These are phyloP conservation scores for Yamadazyma nakazawae DNA, from an alignment of 805 yeast species.

Conservation along the genomic window DNA sequence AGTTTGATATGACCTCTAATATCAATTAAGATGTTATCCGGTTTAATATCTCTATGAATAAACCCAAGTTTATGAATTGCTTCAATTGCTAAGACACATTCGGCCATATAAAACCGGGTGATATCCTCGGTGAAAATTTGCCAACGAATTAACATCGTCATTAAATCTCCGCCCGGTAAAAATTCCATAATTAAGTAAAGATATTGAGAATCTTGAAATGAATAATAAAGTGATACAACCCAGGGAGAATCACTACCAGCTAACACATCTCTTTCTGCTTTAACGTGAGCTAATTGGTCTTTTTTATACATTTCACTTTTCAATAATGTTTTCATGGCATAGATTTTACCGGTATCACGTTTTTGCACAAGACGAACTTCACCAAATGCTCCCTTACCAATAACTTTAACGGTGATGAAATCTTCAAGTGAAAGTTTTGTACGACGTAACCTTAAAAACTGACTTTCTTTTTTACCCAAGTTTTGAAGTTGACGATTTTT, in stretches of 20 bases:
- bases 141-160: conserved; percentile 96
- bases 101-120: conserved; percentile 91
- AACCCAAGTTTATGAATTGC: conserved; percentile 91
- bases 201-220: conserved; percentile 76
- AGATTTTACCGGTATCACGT: conserved; percentile 84
- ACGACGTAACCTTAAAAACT: conserved; percentile 77
- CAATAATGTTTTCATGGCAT: conserved; percentile 89
- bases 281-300: conserved; percentile 92
- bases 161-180: conserved; percentile 78
- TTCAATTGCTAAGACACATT: conserved; percentile 91
- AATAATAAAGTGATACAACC: conserved; percentile 80
- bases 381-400: conserved; percentile 98
- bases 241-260: conserved; percentile 88
- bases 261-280: conserved; percentile 92
- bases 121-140: conserved; percentile 92
- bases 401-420: conserved; percentile 82
- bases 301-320: conserved; percentile 93
- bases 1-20: conserved; percentile 68
- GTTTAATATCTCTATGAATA: conserved; percentile 96
- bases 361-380: conserved; percentile 94
- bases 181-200: conserved; percentile 79
- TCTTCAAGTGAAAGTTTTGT: conserved; percentile 81
- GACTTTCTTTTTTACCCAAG: conserved; percentile 85
- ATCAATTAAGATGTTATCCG: conserved; percentile 90
- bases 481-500: conserved; percentile 76